A percentile compares a stretch with the other conserved stretches of the same genome.
These are phyloP conservation scores for Leptoxyphium fumago DNA, from an alignment of 2,329 filamentous ascomycete species.

Conservation along the genomic window DNA sequence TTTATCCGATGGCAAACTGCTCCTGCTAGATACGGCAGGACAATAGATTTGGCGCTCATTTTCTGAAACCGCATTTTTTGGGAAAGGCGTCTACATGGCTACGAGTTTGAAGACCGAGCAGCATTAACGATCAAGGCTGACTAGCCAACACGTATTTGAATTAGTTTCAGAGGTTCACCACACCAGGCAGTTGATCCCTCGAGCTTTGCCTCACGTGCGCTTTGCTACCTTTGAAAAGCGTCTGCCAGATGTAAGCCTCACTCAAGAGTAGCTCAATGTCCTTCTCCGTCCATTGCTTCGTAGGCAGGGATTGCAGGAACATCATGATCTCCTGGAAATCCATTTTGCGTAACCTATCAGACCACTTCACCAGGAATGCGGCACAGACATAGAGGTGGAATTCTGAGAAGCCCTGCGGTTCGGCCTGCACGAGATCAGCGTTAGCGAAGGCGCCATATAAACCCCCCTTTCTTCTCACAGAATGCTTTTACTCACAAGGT, in stretches of 20 bases:
- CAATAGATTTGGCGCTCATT: no score
- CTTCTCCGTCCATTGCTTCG: conserved; percentile 90
- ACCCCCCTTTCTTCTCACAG: no score
- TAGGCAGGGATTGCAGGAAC: conserved; percentile 91
- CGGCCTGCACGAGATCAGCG: conserved; percentile 45
- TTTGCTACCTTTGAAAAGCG: conserved; percentile 82
- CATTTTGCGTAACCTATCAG: conserved; percentile 86
- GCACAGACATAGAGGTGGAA: conserved; percentile 98
- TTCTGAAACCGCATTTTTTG: background rate
- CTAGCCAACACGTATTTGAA: background rate
- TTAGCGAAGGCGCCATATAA: background rate
- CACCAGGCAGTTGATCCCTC: conserved; percentile 3
- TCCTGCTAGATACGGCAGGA: background rate
- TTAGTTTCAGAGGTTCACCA: conserved; percentile 2
- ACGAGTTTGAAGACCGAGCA: background rate
- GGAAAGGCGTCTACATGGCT: background rate
- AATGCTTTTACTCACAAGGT: conserved; percentile 52
- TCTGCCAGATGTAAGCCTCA: conserved; percentile 98
- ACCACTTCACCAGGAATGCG: conserved; percentile 97
- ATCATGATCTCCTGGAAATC: conserved; percentile 99
- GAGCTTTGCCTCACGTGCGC: conserved; percentile 51
- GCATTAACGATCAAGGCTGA: conserved; percentile 1
- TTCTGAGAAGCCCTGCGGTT: conserved; percentile 84
- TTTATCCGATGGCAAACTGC: conserved; percentile 3
- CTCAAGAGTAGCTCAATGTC: conserved; percentile 91